Conservation (phyloP, 352 stramenopile genomes). For the Phytophthora litchii region DNA sequence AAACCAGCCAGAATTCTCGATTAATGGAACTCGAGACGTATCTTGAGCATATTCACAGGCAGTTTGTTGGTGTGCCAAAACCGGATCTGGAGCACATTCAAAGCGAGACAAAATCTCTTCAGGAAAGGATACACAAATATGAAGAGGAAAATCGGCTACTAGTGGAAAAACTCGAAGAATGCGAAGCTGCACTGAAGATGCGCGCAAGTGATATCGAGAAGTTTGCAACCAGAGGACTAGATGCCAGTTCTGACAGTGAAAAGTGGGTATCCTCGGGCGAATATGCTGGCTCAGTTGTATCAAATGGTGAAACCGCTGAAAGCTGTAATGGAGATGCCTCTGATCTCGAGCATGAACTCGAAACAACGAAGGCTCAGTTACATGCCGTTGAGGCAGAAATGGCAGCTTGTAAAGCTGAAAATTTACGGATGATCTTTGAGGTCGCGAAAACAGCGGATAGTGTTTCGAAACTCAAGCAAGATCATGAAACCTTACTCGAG, state of each 20-base stretch:
- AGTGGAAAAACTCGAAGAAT: conserved; percentile 32
- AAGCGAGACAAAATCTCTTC: conserved; percentile 20
- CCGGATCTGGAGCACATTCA: conserved; percentile 10
- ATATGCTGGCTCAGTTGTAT: conserved; percentile 21
- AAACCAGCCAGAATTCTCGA: conserved; percentile 1
- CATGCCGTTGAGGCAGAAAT: conserved; percentile 56
- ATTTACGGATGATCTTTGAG: conserved; percentile 78
- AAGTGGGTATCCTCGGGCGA: conserved; percentile 17
- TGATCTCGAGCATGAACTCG: conserved; percentile 33
- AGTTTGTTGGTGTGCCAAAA: conserved; percentile 17
- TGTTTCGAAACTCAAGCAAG: conserved; percentile 62
- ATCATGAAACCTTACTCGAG: conserved; percentile 52
- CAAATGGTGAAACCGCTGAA: conserved; percentile 18
- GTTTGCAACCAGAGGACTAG: conserved; percentile 16
- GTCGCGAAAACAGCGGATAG: conserved; percentile 72
- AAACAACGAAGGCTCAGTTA: conserved; percentile 37
- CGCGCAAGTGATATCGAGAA: conserved; percentile 25
- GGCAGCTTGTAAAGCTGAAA: conserved; percentile 67
- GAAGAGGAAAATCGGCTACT: conserved; percentile 35
- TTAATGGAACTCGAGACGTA: conserved; percentile 22
- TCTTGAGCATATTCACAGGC: conserved; percentile 27
- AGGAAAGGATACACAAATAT: conserved; percentile 28
- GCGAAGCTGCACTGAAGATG: conserved; percentile 31
- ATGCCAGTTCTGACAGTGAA: conserved; percentile 15
- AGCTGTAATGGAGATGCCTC: conserved; percentile 23